These are phyloP conservation scores for Pyrus bretschneideri DNA, from an alignment of 306 rosid genomes.

Conservation along the genomic window DNA sequence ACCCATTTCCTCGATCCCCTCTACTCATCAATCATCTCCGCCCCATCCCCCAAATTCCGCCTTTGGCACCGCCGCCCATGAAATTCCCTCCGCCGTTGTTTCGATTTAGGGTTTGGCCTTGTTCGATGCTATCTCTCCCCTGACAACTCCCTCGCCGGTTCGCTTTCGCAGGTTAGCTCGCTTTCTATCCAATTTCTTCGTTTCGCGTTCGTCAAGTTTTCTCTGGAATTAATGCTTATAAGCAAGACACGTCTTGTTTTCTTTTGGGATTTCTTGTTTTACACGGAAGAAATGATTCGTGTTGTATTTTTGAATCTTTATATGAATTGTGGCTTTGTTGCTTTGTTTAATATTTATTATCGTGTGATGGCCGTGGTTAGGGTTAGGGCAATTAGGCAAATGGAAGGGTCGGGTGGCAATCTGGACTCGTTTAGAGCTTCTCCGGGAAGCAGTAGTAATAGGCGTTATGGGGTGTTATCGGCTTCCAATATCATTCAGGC, in stretches of 20 bases:
- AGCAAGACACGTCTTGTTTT: background rate
- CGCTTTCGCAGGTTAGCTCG: slow-evolving; percentile 36
- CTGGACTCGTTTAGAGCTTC: slow-evolving; percentile 46
- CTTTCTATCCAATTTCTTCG: background rate
- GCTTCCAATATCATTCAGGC: slow-evolving; percentile 67
- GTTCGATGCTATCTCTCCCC: slow-evolving; percentile 9
- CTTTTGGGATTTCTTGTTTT: slow-evolving; percentile 2
- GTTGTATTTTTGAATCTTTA: background rate
- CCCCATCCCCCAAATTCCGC: slow-evolving; percentile 3
- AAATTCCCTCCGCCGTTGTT: background rate
- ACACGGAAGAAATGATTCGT: background rate
- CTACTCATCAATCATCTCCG: background rate
- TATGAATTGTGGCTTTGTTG: background rate
- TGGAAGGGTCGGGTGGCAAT: slow-evolving; percentile 57
- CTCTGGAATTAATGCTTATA: background rate
- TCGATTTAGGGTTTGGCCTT: slow-evolving; percentile 12
- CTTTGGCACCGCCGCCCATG: background rate
- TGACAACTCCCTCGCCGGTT: slow-evolving; percentile 20
- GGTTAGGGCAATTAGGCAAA: slow-evolving; percentile 47
- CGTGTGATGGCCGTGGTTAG: slow-evolving; percentile 31
- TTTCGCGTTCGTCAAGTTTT: background rate
- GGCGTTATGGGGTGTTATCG: slow-evolving; percentile 49
- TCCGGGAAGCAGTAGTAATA: slow-evolving; percentile 30
- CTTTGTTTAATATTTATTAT: background rate
- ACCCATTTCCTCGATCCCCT: background rate